phyloP scores from a whole-genome alignment of 2,329 filamentous ascomycete genomes.

The Aureobasidium sp. region DNA sequence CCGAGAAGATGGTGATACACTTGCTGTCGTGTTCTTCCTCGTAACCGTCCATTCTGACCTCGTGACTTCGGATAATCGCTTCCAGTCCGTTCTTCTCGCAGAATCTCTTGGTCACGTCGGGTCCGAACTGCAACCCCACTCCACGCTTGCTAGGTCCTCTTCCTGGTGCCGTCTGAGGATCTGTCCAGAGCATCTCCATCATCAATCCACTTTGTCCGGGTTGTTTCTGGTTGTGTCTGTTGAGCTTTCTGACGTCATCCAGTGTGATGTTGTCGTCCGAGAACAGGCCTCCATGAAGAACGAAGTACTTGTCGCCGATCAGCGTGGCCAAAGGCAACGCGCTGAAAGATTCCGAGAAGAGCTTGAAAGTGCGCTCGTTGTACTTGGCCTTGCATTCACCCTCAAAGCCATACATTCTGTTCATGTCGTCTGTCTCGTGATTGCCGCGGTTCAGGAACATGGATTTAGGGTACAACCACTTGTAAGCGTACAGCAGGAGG shows the following conservation, averaged over 20 bases:
- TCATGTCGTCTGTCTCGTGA: constrained; percentile 99
- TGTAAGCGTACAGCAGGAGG: constrained; percentile 87
- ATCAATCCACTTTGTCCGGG: constrained; percentile 90
- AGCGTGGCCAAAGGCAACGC: constrained; percentile 86
- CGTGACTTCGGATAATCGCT: constrained; percentile 92
- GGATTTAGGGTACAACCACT: constrained; percentile 73
- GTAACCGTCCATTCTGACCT: constrained; percentile 98
- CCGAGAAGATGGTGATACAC: constrained; percentile 98
- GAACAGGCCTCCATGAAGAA: constrained; percentile 90
- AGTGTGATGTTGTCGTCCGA: constrained; percentile 88
- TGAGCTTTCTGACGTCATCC: constrained; percentile 87
- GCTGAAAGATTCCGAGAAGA: constrained; percentile 97
- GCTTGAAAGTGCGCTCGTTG: constrained; percentile 88
- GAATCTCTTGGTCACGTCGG: constrained; percentile 91
- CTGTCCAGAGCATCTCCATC: constrained; percentile 99
- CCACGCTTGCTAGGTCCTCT: constrained; percentile 93
- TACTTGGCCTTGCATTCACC: constrained; percentile 98
- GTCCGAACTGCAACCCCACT: constrained; percentile 92
- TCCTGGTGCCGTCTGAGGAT: constrained; percentile 78
- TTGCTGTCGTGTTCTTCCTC: constrained; percentile 93
- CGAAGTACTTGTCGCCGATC: constrained; percentile 82
- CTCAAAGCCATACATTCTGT: constrained; percentile 95
- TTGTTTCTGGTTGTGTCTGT: constrained; percentile 83
- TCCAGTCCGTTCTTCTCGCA: constrained; percentile 93
- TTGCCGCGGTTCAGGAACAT: constrained; percentile 98